Conservation (phyloP, 2,329 filamentous ascomycete genomes). For the Canariomyces notabilis region DNA sequence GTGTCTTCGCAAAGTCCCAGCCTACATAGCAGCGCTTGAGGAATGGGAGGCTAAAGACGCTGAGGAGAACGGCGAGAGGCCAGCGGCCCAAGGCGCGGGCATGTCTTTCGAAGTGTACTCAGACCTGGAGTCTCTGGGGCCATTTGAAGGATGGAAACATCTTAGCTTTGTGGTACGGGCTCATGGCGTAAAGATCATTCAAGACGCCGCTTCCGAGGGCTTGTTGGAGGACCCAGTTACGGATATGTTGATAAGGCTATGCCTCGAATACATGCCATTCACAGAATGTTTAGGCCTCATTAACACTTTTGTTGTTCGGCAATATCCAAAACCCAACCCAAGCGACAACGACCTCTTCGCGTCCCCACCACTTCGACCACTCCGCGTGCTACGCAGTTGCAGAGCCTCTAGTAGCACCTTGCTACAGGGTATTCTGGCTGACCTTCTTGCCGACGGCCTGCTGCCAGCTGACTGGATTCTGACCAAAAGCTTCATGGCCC, state of each 20-base stretch:
- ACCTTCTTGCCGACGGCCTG: slow-evolving; percentile 31
- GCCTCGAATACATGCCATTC: slow-evolving; percentile 31
- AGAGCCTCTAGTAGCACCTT: slow-evolving; percentile 19
- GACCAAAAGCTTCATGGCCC: slow-evolving; percentile 35
- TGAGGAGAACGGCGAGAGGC: slow-evolving; percentile 34
- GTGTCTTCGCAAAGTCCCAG: slow-evolving; percentile 45
- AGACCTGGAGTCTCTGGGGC: slow-evolving; percentile 43
- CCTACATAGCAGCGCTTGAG: slow-evolving; percentile 43
- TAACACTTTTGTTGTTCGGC: slow-evolving; percentile 30
- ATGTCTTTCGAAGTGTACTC: slow-evolving; percentile 44
- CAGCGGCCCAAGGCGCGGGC: slow-evolving; percentile 32
- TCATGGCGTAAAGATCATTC: slow-evolving; percentile 42
- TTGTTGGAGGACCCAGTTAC: slow-evolving; percentile 39
- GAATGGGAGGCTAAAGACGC: slow-evolving; percentile 36
- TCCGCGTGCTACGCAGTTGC: slow-evolving; percentile 24
- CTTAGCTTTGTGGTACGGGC: slow-evolving; percentile 42
- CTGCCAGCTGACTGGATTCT: slow-evolving; percentile 42
- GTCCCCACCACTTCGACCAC: slow-evolving; percentile 30
- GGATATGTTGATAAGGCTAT: slow-evolving; percentile 39
- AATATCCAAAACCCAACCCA: slow-evolving; percentile 30
- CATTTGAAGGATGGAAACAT: slow-evolving; percentile 41
- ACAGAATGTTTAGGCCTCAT: slow-evolving; percentile 41
- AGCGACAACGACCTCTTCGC: slow-evolving; percentile 26
- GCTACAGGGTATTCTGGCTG: slow-evolving; percentile 35
- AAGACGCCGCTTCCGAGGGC: slow-evolving; percentile 37